Conservation (phyloP, 768 basidiomycete genomes). For the Naganishia randhawae region DNA sequence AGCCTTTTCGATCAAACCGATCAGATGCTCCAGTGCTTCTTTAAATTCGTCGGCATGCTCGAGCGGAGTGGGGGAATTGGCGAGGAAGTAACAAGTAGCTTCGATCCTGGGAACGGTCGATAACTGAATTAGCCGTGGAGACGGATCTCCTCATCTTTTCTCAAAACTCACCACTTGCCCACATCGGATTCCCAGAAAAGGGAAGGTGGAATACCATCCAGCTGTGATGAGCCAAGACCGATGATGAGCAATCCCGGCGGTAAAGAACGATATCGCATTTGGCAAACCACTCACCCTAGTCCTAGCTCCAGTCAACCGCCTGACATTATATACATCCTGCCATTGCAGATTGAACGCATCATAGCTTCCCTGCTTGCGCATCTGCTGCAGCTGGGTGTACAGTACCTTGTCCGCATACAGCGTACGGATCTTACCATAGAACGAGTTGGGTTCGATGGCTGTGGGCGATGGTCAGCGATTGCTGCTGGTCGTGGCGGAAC, state of each 20-base stretch:
- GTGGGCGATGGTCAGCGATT: neutral
- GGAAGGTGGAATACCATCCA: slow-evolving; percentile 33
- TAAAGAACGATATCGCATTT: too few relatives aligned
- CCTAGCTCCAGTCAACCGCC: slow-evolving; percentile 27
- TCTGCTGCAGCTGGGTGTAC: slow-evolving; percentile 37
- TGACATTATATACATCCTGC: slow-evolving; percentile 37
- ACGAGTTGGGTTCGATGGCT: slow-evolving; percentile 33
- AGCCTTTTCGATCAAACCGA: slow-evolving; percentile 37
- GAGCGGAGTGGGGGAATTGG: neutral
- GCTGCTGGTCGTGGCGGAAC: too few relatives aligned
- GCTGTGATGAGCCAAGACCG: neutral
- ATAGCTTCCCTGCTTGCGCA: slow-evolving; percentile 37
- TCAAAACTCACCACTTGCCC: slow-evolving; percentile 36
- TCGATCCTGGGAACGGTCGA: slow-evolving; percentile 32
- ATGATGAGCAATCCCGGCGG: slow-evolving; percentile 19
- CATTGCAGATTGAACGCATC: slow-evolving; percentile 36
- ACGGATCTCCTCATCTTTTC: neutral
- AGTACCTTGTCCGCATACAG: slow-evolving; percentile 35
- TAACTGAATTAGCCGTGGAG: neutral
- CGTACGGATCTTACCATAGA: slow-evolving; percentile 35
- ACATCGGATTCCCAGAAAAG: slow-evolving; percentile 40
- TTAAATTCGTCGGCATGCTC: slow-evolving; percentile 26
- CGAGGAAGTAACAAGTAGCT: slow-evolving; percentile 36
- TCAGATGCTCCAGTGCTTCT: slow-evolving; percentile 32
- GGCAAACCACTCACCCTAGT: slow-evolving; percentile 26